Evolutionary conservation across 495 filamentous ascomycete genomes (phyloP).

Genomic region (Aspergillus saccharolyticus): DNA sequence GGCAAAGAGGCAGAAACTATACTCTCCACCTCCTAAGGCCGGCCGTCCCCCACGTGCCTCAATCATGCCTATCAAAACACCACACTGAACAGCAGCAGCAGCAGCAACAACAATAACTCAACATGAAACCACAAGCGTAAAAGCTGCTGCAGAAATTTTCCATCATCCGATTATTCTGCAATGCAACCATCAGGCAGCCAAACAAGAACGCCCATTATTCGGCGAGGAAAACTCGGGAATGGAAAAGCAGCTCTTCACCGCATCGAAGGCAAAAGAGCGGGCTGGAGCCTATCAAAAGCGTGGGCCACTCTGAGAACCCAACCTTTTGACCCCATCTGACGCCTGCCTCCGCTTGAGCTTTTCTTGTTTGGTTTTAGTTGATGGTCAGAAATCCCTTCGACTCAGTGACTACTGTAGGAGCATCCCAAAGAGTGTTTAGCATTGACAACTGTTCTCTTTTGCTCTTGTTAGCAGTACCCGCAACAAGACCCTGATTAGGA

Average conservation of each 20-base stretch:
- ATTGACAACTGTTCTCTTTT: neutral
- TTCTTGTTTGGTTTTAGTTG: neutral
- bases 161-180: constrained; percentile 2
- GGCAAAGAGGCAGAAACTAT: neutral
- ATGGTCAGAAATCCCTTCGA: neutral
- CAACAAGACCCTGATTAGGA: neutral
- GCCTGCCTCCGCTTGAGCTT: neutral
- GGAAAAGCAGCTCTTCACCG: constrained; percentile 22
- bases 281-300: constrained; percentile 18
- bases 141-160: neutral
- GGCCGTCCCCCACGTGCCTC: neutral
- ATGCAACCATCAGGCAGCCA: constrained; percentile 4
- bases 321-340: neutral
- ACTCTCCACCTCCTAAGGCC: neutral
- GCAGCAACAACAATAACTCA: neutral
- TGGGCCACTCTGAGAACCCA: constrained; percentile 1
- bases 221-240: constrained; percentile 12
- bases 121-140: neutral
- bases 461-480: neutral
- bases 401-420: neutral
- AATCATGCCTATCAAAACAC: neutral
- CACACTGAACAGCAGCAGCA: neutral
- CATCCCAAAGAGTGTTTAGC: neutral
- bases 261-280: constrained; percentile 26
- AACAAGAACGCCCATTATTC: constrained; percentile 1